phyloP scores from a whole-genome alignment of 176 grass and related monocot genomes.

The Tillandsia leiboldiana region DNA sequence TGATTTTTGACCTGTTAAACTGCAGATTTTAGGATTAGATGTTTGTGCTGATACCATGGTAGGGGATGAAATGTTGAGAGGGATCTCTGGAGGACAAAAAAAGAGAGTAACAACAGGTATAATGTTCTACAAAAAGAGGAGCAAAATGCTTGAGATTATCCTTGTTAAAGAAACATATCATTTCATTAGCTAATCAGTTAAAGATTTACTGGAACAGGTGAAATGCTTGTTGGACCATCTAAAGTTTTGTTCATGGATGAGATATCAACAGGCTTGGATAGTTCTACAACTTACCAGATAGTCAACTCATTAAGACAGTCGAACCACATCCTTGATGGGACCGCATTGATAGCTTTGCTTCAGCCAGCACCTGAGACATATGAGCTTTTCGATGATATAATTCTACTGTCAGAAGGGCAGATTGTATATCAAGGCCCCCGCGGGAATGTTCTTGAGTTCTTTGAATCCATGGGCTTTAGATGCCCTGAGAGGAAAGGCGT shows the following conservation, averaged over 20 bases:
- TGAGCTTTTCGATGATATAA: conserved; percentile 29
- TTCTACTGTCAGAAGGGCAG: conserved; percentile 25
- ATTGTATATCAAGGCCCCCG: conserved; percentile 25
- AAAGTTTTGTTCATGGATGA: conserved; percentile 20
- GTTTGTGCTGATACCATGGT: conserved; percentile 14
- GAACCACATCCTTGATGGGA: conserved; percentile 14
- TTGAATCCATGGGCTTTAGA: conserved; percentile 19
- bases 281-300: conserved; percentile 28
- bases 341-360: conserved; percentile 21
- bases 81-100: conserved; percentile 27
- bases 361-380: conserved; percentile 22
- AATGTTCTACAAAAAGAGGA: not conserved
- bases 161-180: not conserved
- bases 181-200: not conserved
- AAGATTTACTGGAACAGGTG: conserved; percentile 2
- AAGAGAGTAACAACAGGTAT: conserved; percentile 19
- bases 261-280: conserved; percentile 26
- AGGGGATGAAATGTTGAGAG: conserved; percentile 21
- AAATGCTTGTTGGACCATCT: conserved; percentile 19
- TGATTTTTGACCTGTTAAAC: not conserved
- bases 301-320: conserved; percentile 20
- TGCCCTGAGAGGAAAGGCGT: conserved; percentile 30
- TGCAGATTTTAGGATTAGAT: conserved; percentile 18
- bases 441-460: conserved; percentile 19
- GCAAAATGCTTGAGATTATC: not conserved